A percentile compares a stretch with the other conserved stretches of the same genome.
Conservation (phyloP, 116 monocot genomes). For the Thalassia testudinum region DNA sequence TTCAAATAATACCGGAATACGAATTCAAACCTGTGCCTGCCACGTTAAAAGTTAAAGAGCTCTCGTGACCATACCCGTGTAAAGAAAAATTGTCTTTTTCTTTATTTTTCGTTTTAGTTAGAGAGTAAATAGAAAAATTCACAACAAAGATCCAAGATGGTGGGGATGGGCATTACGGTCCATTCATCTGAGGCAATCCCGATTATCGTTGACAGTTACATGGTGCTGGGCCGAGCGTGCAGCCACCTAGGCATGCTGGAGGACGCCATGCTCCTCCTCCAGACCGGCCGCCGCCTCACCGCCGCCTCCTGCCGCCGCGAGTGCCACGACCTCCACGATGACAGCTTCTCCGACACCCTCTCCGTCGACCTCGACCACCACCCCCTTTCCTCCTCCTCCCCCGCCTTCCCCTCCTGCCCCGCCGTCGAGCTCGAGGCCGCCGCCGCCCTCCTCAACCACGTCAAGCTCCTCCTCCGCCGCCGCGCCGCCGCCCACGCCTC, state of each 20-base stretch:
- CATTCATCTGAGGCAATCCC: no score
- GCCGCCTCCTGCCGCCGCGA: slow-evolving; percentile 63
- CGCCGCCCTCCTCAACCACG: slow-evolving; percentile 52
- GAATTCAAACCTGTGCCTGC: no score
- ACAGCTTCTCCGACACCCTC: slow-evolving; percentile 33
- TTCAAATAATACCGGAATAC: no score
- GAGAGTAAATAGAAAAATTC: no score
- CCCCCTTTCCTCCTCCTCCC: not conserved
- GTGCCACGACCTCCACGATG: slow-evolving; percentile 54
- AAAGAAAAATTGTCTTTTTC: no score
- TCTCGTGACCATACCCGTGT: no score
- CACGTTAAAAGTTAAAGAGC: no score
- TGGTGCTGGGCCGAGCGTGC: slow-evolving; percentile 78
- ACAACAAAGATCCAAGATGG: no score
- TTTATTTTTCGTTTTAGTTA: no score
- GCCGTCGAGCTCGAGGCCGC: slow-evolving; percentile 33
- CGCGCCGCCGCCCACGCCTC: slow-evolving; percentile 74
- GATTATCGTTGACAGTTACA: no score
- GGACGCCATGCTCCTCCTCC: slow-evolving; percentile 91
- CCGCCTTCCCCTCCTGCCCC: slow-evolving; percentile 5
- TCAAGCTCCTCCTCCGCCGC: slow-evolving; percentile 84
- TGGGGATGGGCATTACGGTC: no score
- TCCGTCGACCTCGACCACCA: not conserved
- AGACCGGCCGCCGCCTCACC: slow-evolving; percentile 37
- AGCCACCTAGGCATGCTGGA: slow-evolving; percentile 86